phyloP scores from a whole-genome alignment of 352 stramenopile genomes.

The Plasmopara halstedii region DNA sequence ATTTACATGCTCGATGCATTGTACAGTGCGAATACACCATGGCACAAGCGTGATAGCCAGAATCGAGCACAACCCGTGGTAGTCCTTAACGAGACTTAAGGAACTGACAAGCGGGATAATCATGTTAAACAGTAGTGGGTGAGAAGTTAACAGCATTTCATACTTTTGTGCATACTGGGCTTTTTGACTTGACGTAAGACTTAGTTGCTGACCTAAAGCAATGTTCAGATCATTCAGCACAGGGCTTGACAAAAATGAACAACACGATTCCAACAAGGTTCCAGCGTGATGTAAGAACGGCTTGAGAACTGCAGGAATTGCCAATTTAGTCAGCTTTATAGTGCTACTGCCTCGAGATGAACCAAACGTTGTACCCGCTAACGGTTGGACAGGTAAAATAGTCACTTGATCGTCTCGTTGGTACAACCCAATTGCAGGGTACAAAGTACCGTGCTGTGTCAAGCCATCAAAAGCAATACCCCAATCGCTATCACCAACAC shows the following conservation, averaged over 20 bases:
- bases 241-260: conserved; percentile 35
- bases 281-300: conserved; percentile 67
- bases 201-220: conserved; percentile 13
- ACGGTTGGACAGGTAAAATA: conserved; percentile 59
- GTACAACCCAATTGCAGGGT: conserved; percentile 83
- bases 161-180: conserved; percentile 13
- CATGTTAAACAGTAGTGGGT: conserved; percentile 55
- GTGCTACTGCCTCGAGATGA: conserved; percentile 16
- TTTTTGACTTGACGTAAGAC: conserved; percentile 11
- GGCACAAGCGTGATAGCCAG: conserved; percentile 71
- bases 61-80: conserved; percentile 55
- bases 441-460: conserved; percentile 82
- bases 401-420: conserved; percentile 86
- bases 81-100: conserved; percentile 55
- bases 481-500: conserved; percentile 83
- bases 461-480: conserved; percentile 84
- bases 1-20: conserved; percentile 58
- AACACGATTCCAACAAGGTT: conserved; percentile 47
- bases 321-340: conserved; percentile 28
- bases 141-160: conserved; percentile 26
- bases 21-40: conserved; percentile 62
- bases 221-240: conserved; percentile 19
- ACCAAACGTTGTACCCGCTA: conserved; percentile 23
- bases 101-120: conserved; percentile 60
- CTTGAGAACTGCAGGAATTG: conserved; percentile 62